These are phyloP conservation scores for Purpureocillium takamizusanense DNA, from an alignment of 2,329 filamentous ascomycete genomes.

Conservation along the genomic window DNA sequence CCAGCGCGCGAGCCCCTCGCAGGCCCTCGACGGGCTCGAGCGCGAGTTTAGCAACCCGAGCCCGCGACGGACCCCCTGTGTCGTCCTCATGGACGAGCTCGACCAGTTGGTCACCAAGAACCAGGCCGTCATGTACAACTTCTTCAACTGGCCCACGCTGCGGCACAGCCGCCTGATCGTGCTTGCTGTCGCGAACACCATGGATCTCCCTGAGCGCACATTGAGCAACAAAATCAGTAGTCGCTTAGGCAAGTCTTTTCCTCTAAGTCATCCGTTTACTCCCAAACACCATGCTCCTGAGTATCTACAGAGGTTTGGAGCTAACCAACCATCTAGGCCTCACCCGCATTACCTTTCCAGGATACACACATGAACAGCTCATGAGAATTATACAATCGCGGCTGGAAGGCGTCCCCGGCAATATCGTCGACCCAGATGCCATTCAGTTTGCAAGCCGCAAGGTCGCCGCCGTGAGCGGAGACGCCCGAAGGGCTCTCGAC, in stretches of 20 bases:
- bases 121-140: constrained; percentile 99
- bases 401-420: constrained; percentile 75
- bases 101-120: constrained; percentile 97
- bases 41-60: constrained; percentile 88
- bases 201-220: constrained; percentile 94
- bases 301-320: not conserved
- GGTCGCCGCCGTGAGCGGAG: constrained; percentile 91
- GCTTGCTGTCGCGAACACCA: constrained; percentile 94
- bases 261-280: too few relatives aligned
- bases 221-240: constrained; percentile 98
- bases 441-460: constrained; percentile 95
- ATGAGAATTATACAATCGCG: constrained; percentile 97
- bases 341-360: constrained; percentile 91
- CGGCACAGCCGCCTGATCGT: constrained; percentile 90
- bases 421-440: constrained; percentile 86
- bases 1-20: constrained; percentile 82
- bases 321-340: constrained; percentile 39
- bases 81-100: constrained; percentile 96
- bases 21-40: constrained; percentile 84
- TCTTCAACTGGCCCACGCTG: constrained; percentile 97
- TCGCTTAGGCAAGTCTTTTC: constrained; percentile 48
- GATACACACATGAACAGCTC: constrained; percentile 93
- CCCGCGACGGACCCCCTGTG: constrained; percentile 84
- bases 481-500: constrained; percentile 84
- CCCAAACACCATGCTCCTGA: not conserved